phyloP scores from a whole-genome alignment of 306 rosid genomes.

The Castanopsis chinensis region DNA sequence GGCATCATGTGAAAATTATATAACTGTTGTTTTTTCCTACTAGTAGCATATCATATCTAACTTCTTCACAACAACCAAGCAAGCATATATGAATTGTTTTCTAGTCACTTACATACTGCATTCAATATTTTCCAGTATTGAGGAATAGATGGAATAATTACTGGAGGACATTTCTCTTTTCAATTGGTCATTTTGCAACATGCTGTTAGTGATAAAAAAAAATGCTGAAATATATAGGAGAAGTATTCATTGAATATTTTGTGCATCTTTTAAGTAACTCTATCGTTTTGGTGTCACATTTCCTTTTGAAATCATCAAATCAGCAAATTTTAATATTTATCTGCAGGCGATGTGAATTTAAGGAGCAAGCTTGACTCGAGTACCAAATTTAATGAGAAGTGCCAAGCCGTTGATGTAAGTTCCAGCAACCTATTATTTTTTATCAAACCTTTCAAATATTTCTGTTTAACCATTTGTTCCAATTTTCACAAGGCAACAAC shows the following conservation, averaged over 20 bases:
- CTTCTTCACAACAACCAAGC: no score
- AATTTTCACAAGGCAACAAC: background rate
- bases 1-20: background rate
- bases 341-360: conserved; percentile 40
- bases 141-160: background rate
- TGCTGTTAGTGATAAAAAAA: background rate
- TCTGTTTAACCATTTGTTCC: background rate
- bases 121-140: background rate
- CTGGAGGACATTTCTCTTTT: background rate
- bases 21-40: background rate
- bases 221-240: background rate
- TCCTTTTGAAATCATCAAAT: background rate
- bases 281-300: background rate
- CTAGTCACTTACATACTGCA: no score
- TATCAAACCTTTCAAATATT: background rate
- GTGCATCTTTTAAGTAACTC: background rate
- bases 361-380: conserved; percentile 29
- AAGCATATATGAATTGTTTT: no score
- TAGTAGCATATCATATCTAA: background rate
- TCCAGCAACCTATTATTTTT: background rate
- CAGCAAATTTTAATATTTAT: conserved; percentile 1
- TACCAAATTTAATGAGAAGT: conserved; percentile 31
- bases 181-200: background rate
- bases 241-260: background rate
- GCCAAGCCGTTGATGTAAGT: conserved; percentile 48